Base-by-base conservation (phyloP, 306 rosid genomes). In the Glycine tomentella region DNA sequence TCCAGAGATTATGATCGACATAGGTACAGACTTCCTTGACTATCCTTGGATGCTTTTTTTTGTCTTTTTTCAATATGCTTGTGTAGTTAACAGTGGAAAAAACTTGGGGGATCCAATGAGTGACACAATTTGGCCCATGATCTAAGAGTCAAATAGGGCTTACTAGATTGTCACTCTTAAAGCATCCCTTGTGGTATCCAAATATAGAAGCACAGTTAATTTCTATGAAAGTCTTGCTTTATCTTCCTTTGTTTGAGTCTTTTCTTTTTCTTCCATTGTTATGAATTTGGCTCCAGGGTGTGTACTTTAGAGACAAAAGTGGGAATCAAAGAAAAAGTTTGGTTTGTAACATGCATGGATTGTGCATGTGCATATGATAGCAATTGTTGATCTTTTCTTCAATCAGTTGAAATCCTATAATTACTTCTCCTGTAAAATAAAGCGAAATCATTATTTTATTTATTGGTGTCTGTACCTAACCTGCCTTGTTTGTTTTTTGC, bases 1-100 rank as follows among this genome's bases (percentile, higher is more conserved):
- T 78, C 98, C 62, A 85, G 94, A 85, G 99, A 93, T 79, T 87
- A 92, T 87, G 99, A 96, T 87, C 97, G 97, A 67, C 92, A 91
- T 71, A 95, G 97, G 99, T 95, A 90, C 61, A 45, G n/a, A 45
- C 36, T 75, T 13, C 17, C 25, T n/a, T 56, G 45, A 33, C 82
- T 55, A 44, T 31, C 59, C 55, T 69, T 42, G 38, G 56, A 44
- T 62, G 4, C 11, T n/a, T 58, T 11, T 3, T 9, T 50, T 61
- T 31, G 38, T 76, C 48, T 33, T 7, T 53, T 62, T 69, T 71
- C 59, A 13, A 10, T 10, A 36, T 74, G 58, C 69, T 62, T 62
- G 45, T 9, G 7, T 44, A 17, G 51, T 49, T 50, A 70, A 59
- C n/a, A 58, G 8, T 7, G 42, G 72, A 75, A 58, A 36, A 38